phyloP scores from a whole-genome alignment of 495 filamentous ascomycete genomes.

The Talaromyces nanjingensis region DNA sequence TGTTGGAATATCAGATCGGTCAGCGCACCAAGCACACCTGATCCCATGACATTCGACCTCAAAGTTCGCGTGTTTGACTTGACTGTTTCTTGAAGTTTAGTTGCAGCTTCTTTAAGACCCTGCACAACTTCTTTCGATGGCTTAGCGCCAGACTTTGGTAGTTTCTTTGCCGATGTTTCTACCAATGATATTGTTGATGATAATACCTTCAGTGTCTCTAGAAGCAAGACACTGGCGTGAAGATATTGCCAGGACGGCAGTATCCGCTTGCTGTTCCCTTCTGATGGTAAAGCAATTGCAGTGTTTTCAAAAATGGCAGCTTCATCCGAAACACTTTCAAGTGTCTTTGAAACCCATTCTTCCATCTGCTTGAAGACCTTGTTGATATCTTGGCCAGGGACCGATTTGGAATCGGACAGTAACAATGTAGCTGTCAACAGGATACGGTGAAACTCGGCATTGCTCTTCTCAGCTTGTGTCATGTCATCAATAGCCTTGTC shows the following conservation, averaged over 20 bases:
- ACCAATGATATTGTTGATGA: constrained; percentile 21
- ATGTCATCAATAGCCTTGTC: constrained; percentile 23
- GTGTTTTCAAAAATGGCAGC: constrained; percentile 21
- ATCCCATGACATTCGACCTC: constrained; percentile 28
- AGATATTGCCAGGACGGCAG: constrained; percentile 37
- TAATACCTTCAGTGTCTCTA: constrained; percentile 36
- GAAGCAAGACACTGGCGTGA: constrained; percentile 26
- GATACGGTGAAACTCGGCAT: constrained; percentile 22
- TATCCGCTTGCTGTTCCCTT: constrained; percentile 13
- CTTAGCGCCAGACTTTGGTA: constrained; percentile 23
- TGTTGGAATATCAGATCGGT: constrained; percentile 27
- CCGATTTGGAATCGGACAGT: constrained; percentile 30
- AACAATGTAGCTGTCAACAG: constrained; percentile 29
- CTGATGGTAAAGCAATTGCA: constrained; percentile 16
- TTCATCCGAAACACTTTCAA: constrained; percentile 18
- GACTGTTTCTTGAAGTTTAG: constrained; percentile 26
- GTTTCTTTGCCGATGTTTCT: constrained; percentile 22
- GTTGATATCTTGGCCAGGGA: constrained; percentile 25
- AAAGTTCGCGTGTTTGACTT: constrained; percentile 28
- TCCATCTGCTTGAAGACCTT: constrained; percentile 25
- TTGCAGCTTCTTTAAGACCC: constrained; percentile 17
- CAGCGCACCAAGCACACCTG: constrained; percentile 31
- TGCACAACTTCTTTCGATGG: constrained; percentile 30
- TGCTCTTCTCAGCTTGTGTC: constrained; percentile 28
- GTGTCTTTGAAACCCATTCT: constrained; percentile 25